These are phyloP conservation scores for Podospora pseudoanserina DNA, from an alignment of 495 filamentous ascomycete genomes.

Conservation along the genomic window DNA sequence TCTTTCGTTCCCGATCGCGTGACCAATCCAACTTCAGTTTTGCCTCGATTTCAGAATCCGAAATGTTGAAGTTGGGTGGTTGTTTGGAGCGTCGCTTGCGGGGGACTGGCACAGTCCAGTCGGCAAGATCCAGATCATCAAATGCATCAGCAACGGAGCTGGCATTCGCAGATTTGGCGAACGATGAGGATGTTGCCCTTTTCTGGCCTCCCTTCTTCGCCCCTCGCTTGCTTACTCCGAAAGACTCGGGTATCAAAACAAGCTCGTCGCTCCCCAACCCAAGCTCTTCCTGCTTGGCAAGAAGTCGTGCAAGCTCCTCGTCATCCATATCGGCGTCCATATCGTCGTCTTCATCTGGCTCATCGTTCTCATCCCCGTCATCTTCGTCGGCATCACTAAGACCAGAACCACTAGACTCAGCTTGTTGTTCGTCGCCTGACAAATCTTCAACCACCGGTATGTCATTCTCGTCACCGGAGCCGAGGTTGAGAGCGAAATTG, in stretches of 20 bases:
- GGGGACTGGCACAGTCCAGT: constrained; percentile 63
- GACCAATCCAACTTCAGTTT: constrained; percentile 61
- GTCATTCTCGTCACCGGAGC: constrained; percentile 14
- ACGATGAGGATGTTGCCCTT: background rate
- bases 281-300: constrained; percentile 64
- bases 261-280: constrained; percentile 58
- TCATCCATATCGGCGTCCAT: constrained; percentile 46
- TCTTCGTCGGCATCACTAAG: constrained; percentile 31
- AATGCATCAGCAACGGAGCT: constrained; percentile 68
- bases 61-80: constrained; percentile 51
- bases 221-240: background rate
- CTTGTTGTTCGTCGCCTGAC: constrained; percentile 26
- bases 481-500: constrained; percentile 26
- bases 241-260: constrained; percentile 37
- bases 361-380: constrained; percentile 35
- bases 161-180: constrained; percentile 48
- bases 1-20: constrained; percentile 80
- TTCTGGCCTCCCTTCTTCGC: constrained; percentile 1
- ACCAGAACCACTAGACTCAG: constrained; percentile 17
- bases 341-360: constrained; percentile 31
- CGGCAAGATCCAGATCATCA: constrained; percentile 78
- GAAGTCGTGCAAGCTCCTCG: constrained; percentile 55
- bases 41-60: constrained; percentile 71
- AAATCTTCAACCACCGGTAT: constrained; percentile 5
- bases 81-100: constrained; percentile 52